Base-by-base conservation (phyloP, 176 grass and related monocot species). In the Carex littledalei region DNA sequence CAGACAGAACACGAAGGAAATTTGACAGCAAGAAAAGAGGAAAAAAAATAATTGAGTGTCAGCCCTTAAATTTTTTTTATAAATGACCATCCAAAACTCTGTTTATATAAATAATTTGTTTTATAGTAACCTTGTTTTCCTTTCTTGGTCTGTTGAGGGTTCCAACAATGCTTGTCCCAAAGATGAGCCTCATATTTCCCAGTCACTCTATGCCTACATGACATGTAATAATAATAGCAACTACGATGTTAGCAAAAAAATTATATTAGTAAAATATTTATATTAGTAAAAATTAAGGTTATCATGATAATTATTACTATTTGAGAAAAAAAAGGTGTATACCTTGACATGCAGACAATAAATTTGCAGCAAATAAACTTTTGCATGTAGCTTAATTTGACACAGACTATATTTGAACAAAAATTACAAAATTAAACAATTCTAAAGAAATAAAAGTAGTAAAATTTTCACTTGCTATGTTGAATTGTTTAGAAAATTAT, bases 101-200 rank as follows among this genome's bases (percentile, higher is more conserved):
- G 7, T 16, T 63, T 77, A 17, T 73, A 49, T 16, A 83, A 50
- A 29, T 67, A 67, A 50, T 41, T 50, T 67, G 41, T 10, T 31
- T 83, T 14, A 56, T 15, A 56, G 78, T 58, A 72, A 94, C 94
- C 89, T 89, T 94, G 92, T 39, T 52, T 89, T 81, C 94, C 94
- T 87, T 84, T 92, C 90, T 87, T 97, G 67, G 29, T 88, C 85
- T 89, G 79, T 31, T 56, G 52, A 47, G 84, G 32, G 39, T 59
- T 91, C 90, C 89, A 85, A 52, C 53, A 84, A 10, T 81, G 31
- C 71, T 60, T 86, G 84, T 97, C 92, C 94, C 94, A 97, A 63
- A 97, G 85, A 80, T 92, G 89, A 52, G 92, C 92, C 85, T 94
- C 94, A 59, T 78, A 97, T 77, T 86, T 94, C 24, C 94, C 94